Evolutionary conservation across 2,329 filamentous ascomycete species (phyloP).

Genomic region (Pseudogymnoascus sp.): DNA sequence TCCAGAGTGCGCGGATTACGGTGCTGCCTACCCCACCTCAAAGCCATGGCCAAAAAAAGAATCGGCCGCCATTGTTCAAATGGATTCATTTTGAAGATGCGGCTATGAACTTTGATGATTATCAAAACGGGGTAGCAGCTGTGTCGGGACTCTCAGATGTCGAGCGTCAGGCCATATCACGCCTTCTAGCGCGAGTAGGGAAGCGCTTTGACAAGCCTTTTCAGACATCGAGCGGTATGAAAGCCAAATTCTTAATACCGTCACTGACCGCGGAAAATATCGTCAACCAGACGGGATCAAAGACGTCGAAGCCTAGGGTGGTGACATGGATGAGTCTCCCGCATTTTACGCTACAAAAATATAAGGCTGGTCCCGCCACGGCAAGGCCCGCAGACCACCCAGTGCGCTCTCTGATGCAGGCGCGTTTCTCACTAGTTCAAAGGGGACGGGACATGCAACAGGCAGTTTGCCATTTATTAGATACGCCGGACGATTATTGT

Average conservation of each 20-base stretch:
- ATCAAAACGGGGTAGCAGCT: neutral
- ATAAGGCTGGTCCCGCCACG: conserved; percentile 30
- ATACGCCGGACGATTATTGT: conserved; percentile 31
- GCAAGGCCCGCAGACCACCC: conserved; percentile 31
- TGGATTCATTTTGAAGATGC: conserved; percentile 8
- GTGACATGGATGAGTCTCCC: conserved; percentile 29
- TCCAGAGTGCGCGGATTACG: conserved; percentile 1
- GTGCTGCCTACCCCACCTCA: conserved; percentile 1
- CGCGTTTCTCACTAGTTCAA: conserved; percentile 33
- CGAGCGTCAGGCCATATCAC: conserved; percentile 15
- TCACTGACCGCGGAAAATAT: conserved; percentile 16
- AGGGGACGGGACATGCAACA: conserved; percentile 38
- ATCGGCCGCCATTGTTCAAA: neutral
- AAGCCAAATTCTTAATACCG: conserved; percentile 15
- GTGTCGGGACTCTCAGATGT: conserved; percentile 10
- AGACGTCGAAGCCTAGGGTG: conserved; percentile 11
- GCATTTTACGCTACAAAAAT: conserved; percentile 39
- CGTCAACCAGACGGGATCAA: conserved; percentile 6
- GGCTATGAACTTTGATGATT: conserved; percentile 7
- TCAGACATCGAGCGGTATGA: conserved; percentile 14
- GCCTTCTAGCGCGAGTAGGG: conserved; percentile 12
- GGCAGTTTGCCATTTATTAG: conserved; percentile 34
- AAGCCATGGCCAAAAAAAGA: neutral
- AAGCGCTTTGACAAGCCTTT: conserved; percentile 17
- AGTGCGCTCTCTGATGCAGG: conserved; percentile 36